Percentiles rank a stretch among this genome's conserved stretches.
phyloP scores from a whole-genome alignment of 805 yeast species.

The Spathaspora sp. region DNA sequence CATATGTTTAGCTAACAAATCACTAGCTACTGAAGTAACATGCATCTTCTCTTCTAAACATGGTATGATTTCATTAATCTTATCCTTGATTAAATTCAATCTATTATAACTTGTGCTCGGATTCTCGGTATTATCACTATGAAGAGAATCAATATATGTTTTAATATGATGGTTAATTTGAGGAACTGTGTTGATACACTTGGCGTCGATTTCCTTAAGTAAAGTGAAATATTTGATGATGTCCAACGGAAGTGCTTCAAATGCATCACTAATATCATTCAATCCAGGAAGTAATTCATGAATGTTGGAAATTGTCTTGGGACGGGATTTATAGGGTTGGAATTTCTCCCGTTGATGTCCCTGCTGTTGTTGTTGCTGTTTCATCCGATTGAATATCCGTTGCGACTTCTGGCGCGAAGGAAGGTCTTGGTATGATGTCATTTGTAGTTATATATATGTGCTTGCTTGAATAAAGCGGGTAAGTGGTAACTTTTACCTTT shows the following conservation, averaged over 20 bases:
- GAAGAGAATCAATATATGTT: constrained; percentile 33
- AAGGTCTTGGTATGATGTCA: constrained; percentile 15
- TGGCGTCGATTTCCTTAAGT: constrained; percentile 91
- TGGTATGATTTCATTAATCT: constrained; percentile 73
- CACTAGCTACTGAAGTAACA: constrained; percentile 88
- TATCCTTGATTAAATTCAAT: constrained; percentile 39
- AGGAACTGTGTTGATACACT: constrained; percentile 76
- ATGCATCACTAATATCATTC: constrained; percentile 86
- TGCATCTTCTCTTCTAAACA: constrained; percentile 96
- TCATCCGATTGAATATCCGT: constrained; percentile 10
- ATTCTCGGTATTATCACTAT: constrained; percentile 6
- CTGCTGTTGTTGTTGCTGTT: constrained; percentile 10
- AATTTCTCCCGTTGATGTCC: constrained; percentile 15
- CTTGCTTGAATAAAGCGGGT: background rate
- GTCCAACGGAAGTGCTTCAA: constrained; percentile 86
- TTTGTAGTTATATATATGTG: background rate
- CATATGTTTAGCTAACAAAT: constrained; percentile 64
- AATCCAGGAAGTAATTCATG: constrained; percentile 66
- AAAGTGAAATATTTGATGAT: constrained; percentile 81
- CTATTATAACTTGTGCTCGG: background rate
- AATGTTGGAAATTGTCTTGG: constrained; percentile 28
- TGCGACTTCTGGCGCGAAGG: constrained; percentile 28
- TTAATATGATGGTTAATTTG: constrained; percentile 53
- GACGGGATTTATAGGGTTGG: constrained; percentile 31
- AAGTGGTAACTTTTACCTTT: background rate